A percentile compares a stretch with the other conserved stretches of the same genome.
Evolutionary conservation across 179 eudicot genomes (phyloP).

Genomic region (Nepenthes alata): DNA sequence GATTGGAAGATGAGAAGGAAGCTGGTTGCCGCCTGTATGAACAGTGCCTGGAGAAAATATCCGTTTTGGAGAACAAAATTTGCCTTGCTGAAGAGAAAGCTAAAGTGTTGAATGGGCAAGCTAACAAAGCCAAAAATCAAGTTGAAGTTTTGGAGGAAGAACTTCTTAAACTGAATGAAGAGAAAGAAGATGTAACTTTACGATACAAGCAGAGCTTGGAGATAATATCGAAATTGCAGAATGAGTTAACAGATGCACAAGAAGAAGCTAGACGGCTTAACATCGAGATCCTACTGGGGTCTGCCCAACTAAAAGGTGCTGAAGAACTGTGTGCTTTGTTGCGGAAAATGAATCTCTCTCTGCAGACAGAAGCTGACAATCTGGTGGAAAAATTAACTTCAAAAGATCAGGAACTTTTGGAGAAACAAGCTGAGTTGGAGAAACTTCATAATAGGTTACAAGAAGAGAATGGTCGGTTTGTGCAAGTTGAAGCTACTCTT

Average conservation of each 20-base stretch:
- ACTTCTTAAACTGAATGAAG: constrained; percentile 32
- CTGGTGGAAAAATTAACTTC: constrained; percentile 38
- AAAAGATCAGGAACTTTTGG: constrained; percentile 53
- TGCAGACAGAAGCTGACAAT: constrained; percentile 51
- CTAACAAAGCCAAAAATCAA: constrained; percentile 46
- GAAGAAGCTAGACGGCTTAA: constrained; percentile 46
- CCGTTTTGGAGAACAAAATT: constrained; percentile 47
- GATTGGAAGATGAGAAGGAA: constrained; percentile 44
- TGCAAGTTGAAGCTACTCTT: constrained; percentile 63
- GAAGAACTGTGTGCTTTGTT: constrained; percentile 43
- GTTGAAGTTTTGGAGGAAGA: constrained; percentile 42
- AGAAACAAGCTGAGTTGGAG: constrained; percentile 57
- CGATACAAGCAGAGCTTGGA: constrained; percentile 49
- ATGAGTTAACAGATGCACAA: constrained; percentile 41
- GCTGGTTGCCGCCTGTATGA: constrained; percentile 31
- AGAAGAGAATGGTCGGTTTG: constrained; percentile 45
- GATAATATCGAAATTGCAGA: constrained; percentile 49
- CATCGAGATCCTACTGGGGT: constrained; percentile 27
- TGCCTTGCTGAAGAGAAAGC: constrained; percentile 34
- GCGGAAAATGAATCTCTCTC: constrained; percentile 48
- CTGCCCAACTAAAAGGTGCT: constrained; percentile 41
- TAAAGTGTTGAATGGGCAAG: constrained; percentile 26
- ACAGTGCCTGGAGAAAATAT: constrained; percentile 40
- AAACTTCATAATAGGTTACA: constrained; percentile 37
- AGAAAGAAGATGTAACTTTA: constrained; percentile 41